phyloP scores from a whole-genome alignment of 495 filamentous ascomycete species.

The Hyaloscypha bicolor region DNA sequence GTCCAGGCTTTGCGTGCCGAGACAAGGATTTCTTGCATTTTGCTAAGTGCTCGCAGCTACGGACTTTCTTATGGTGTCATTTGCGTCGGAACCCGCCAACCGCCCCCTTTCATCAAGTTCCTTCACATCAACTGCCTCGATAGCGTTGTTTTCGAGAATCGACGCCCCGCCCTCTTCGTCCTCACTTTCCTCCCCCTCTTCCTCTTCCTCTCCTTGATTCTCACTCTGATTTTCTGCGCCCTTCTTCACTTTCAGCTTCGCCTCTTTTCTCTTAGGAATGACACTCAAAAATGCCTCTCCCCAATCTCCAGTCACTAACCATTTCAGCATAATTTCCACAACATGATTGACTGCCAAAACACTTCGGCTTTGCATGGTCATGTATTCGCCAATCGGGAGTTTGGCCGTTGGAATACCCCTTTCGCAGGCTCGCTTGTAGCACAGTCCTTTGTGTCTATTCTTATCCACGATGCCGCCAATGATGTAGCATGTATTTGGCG shows the following conservation, averaged over 20 bases:
- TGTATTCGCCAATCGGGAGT: conserved; percentile 88
- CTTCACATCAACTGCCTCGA: neutral
- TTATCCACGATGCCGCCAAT: conserved; percentile 94
- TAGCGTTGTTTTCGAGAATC: neutral
- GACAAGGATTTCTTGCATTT: neutral
- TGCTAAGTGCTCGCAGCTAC: neutral
- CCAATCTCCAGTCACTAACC: conserved; percentile 89
- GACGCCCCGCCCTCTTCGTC: neutral
- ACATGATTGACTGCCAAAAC: conserved; percentile 95
- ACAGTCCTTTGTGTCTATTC: conserved; percentile 92
- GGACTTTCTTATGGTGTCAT: neutral
- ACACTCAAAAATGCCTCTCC: conserved; percentile 82
- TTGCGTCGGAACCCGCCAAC: too few species aligned
- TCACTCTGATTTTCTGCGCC: conserved; percentile 5
- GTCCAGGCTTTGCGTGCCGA: neutral
- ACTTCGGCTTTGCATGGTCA: conserved; percentile 81
- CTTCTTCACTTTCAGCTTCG: conserved; percentile 43
- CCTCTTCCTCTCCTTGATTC: too few species aligned
- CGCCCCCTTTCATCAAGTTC: neutral
- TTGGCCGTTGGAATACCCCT: conserved; percentile 82
- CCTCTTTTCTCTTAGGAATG: conserved; percentile 87
- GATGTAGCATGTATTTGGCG: conserved; percentile 86
- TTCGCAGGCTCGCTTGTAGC: conserved; percentile 78
- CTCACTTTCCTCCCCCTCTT: neutral
- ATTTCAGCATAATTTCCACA: conserved; percentile 91